phyloP scores from a whole-genome alignment of 208 protist species.

The Kentomonas sorsogonicus region DNA sequence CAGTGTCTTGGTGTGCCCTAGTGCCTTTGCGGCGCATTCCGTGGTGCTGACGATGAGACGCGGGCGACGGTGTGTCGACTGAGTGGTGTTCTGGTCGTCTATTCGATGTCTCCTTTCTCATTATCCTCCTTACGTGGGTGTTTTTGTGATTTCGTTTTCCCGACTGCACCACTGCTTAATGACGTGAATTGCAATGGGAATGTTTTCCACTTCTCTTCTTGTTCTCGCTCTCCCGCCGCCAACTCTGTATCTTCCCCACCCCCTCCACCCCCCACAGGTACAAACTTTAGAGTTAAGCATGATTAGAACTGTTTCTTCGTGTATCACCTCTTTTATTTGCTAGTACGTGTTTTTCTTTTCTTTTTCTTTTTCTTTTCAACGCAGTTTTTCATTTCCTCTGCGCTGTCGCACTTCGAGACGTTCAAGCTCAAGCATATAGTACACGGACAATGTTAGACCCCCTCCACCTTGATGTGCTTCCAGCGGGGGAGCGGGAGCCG shows the following conservation, averaged over 20 bases:
- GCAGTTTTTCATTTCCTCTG: slow-evolving; percentile 1
- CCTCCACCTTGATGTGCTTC: too few species aligned
- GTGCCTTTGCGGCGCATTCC: neutral
- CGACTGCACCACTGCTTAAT: too few species aligned
- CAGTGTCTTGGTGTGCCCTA: neutral
- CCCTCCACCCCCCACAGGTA: too few species aligned
- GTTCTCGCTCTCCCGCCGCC: too few species aligned
- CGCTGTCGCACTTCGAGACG: neutral
- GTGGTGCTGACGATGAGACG: neutral
- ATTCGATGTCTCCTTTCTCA: neutral
- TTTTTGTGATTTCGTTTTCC: too few species aligned
- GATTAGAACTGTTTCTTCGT: slow-evolving; percentile 11
- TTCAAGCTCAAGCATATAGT: neutral
- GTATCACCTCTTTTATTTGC: slow-evolving; percentile 20
- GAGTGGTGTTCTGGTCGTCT: too few species aligned
- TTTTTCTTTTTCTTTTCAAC: neutral
- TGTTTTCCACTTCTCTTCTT: too few species aligned
- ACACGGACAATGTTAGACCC: neutral
- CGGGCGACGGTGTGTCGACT: slow-evolving; percentile 8
- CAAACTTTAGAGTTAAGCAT: neutral
- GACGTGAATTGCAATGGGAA: too few species aligned
- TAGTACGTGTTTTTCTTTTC: slow-evolving; percentile 11
- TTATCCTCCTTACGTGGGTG: neutral
- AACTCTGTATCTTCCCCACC: too few species aligned
- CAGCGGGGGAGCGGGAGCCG: too few species aligned